Base-by-base conservation (phyloP, 768 basidiomycete species). In the Inosperma sp. region DNA sequence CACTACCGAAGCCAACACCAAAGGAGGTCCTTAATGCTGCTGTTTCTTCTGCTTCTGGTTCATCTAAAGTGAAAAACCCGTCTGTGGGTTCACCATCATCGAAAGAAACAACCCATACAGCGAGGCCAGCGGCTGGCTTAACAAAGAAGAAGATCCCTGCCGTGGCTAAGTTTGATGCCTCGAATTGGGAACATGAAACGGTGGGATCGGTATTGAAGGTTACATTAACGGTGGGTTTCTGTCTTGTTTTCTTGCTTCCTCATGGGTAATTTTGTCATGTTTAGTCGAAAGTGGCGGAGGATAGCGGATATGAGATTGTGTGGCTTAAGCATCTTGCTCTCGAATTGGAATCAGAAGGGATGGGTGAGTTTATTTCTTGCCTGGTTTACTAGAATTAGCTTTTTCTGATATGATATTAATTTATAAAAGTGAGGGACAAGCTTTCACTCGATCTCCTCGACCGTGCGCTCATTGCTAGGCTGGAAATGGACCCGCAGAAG, bases 261-360 rank as follows among this genome's bases (percentile, higher is more conserved):
- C 41, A 30, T n/a, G n/a, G 17, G 7, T 46, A n/a, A n/a, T n/a
- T n/a, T n/a, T 29, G 53, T 39, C 52, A 29, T 49, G 10, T 49
- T 19, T 61, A 86, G 86, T 77, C 72, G 64, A 71, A 76, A 14
- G 70, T 73, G 2, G 84, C 86, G 0, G 78, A 84, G 59, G 66
- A 67, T 56, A 83, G 72, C 48, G 76, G 77, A 33, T 86, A 84
- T 71, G 77, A 84, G 48, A 66, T 84, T 34, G 86, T 89, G 21
- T 95, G 90, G 90, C 78, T 97, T 53, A 93, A 93, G 68, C 66
- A 72, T 27, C 71, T 95, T 21, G 79, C 79, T 17, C 65, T 70
- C 6, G 94, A 97, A 58, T 64, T 95, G 21, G 68, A 69, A 30
- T 71, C 79, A 19, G 89, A 92, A 58, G 74, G 72, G 29, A 62